Percentiles rank a stretch among this genome's conserved stretches.
phyloP scores from a whole-genome alignment of 352 stramenopile genomes.

The Peronospora tabacina region DNA sequence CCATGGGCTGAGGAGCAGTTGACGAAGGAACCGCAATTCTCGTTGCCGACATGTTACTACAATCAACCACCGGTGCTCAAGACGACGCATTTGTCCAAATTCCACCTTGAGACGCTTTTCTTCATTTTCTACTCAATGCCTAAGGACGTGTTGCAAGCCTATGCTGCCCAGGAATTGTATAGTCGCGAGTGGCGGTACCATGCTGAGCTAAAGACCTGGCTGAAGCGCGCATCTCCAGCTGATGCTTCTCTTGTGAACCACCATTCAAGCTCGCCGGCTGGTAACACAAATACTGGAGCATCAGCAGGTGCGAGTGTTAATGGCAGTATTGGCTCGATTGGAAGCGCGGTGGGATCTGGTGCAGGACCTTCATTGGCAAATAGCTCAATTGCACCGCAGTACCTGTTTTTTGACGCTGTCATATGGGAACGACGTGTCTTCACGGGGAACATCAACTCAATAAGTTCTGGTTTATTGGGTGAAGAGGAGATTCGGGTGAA shows the following conservation, averaged over 20 bases:
- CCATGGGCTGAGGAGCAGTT: constrained; percentile 65
- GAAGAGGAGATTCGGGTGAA: constrained; percentile 95
- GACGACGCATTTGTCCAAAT: constrained; percentile 96
- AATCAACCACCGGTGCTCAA: constrained; percentile 95
- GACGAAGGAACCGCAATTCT: constrained; percentile 80
- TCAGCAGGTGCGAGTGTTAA: constrained; percentile 22
- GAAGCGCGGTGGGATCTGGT: constrained; percentile 37
- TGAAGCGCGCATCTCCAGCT: constrained; percentile 77
- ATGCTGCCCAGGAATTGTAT: constrained; percentile 84
- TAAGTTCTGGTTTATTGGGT: constrained; percentile 84
- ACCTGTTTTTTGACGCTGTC: constrained; percentile 93
- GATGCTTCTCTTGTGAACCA: constrained; percentile 51
- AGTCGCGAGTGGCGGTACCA: constrained; percentile 97
- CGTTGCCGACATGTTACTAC: constrained; percentile 82
- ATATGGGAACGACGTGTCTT: constrained; percentile 93
- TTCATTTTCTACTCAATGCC: constrained; percentile 99
- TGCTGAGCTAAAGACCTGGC: constrained; percentile 95
- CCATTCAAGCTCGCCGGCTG: constrained; percentile 25
- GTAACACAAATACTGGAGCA: constrained; percentile 21
- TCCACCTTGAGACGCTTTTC: constrained; percentile 98
- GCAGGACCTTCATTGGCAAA: constrained; percentile 27
- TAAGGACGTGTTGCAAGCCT: constrained; percentile 94
- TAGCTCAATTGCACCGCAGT: constrained; percentile 65
- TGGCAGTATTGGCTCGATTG: constrained; percentile 60
- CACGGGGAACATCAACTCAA: constrained; percentile 82